Evolutionary conservation across 768 basidiomycete genomes (phyloP), one percentile per base, ranked within the genome.

Genomic region (Kwoniella pini): DNA sequence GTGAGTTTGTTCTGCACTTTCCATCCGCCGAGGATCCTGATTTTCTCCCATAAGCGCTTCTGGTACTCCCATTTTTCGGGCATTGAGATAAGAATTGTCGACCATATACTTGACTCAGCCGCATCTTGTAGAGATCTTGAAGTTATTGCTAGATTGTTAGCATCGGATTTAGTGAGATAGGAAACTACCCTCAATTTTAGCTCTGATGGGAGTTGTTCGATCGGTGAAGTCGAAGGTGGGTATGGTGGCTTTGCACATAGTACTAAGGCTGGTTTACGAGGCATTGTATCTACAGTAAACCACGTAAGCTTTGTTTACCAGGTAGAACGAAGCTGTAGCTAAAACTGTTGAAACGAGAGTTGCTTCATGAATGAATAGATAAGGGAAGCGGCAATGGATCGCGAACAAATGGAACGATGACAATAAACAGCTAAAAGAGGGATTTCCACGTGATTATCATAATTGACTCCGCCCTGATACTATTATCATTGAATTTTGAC

Each of bases 141-240:
- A 17, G 28, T 10, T 11, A 3, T 13, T 7, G 58, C 58, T 11
- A 60, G 31, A 2, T 27, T 17, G 19, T 28, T n/a, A 3, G 40
- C 28, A 26, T 45, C 50, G 17, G 28, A 24, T 3, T 4, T 0
- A 2, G 50, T 26, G 7, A 60, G 40, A 30, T 53, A 13, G n/a
- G 30, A 52, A 0, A 52, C 49, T 40, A 60, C 44, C 19, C 49
- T 49, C 12, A 60, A 30, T 39, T 60, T 52, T 4, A 51, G 49
- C 50, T 60, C 58, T 21, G 53, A 31, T 2, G 58, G 58, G 26
- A 60, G 58, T 12, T 15, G 42, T 31, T 60, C 58, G 46, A 60
- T 31, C 15, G 58, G 51, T 26, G 58, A 39, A 24, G 6, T 40
- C n/a, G 13, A 5, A 26, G 1, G 15, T 30, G 2, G 19, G 22